Conservation (phyloP, 176 grass and related monocot species). For the Aegilops tauschii region DNA sequence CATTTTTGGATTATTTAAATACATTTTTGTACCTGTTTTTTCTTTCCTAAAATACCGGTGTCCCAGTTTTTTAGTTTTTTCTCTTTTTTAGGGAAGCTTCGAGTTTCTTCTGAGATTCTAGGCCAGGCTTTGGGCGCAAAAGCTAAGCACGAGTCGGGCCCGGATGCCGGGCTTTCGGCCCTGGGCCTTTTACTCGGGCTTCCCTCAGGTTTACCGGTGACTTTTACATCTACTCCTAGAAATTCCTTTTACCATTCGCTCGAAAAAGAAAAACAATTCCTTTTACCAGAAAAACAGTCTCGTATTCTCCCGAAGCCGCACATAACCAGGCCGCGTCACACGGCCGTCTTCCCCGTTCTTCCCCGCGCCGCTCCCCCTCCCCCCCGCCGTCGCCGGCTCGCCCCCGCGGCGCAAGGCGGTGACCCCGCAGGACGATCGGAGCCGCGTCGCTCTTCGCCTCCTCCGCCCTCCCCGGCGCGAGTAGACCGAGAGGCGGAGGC, state of each 20-base stretch:
- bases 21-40: too few species aligned
- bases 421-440: slow-evolving; percentile 9
- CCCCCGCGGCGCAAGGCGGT: not conserved
- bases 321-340: slow-evolving; percentile 20
- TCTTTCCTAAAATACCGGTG: too few species aligned
- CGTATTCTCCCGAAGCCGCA: slow-evolving; percentile 7
- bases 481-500: slow-evolving; percentile 25
- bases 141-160: too few species aligned
- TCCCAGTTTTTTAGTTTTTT: too few species aligned
- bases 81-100: too few species aligned
- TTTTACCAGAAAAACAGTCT: not conserved
- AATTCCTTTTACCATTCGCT: not conserved
- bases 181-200: too few species aligned
- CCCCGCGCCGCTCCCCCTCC: not conserved
- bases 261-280: not conserved
- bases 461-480: not conserved
- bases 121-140: too few species aligned
- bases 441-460: not conserved
- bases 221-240: too few species aligned
- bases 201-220: too few species aligned
- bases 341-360: not conserved
- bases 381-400: not conserved
- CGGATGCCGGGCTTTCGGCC: too few species aligned
- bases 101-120: too few species aligned
- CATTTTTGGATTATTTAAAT: too few species aligned